Evolutionary conservation across 1,284 basidiomycete genomes (phyloP), one percentile per base, ranked within the genome.

Genomic region (Somion occarium): DNA sequence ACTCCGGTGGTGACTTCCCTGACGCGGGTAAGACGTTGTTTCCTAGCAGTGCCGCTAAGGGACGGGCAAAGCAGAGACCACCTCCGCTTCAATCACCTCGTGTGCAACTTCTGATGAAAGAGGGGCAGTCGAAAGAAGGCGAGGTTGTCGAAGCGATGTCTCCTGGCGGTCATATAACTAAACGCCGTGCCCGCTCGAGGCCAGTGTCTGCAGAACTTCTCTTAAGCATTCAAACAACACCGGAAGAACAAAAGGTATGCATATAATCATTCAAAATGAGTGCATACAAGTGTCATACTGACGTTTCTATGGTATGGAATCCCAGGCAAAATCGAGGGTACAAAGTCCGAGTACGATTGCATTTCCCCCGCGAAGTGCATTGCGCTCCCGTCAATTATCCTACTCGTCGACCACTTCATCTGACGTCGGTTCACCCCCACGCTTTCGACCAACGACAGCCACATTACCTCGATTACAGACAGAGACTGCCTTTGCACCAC

Each of bases 141-240:
- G 85, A 70, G 50, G 68, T 85, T 22, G 82, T 74, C 2, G 83
- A 84, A 57, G 80, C 81, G 0, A 71, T 87, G 53, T 89, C 85
- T 0, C 86, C 85, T 2, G 83, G 82, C 20, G 85, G 85, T 0
- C 87, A 88, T 64, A 69, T 88, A 51, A 77, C 73, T 26, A 89
- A 89, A 65, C 74, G 86, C 50, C 78, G 85, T 15, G 85, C 85
- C 2, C 78, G 82, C 15, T 80, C 83, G 27, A 72, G 84, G 45
- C 86, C 84, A 1, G 69, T 87, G 7, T 88, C 86, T 23, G 65
- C 77, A 34, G 85, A 88, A 60, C 64, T 88, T 41, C 70, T 80
- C 7, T 74, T 82, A 59, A 76, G 75, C 52, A 66, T 71, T 37
- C 68, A 72, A 55, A 67, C 72, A 12, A 68, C 44, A 62, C 50